A percentile compares a stretch with the other conserved stretches of the same genome.
Evolutionary conservation across 164 flowering plant species (phyloP).

Genomic region (Stephania yunnanensis): DNA sequence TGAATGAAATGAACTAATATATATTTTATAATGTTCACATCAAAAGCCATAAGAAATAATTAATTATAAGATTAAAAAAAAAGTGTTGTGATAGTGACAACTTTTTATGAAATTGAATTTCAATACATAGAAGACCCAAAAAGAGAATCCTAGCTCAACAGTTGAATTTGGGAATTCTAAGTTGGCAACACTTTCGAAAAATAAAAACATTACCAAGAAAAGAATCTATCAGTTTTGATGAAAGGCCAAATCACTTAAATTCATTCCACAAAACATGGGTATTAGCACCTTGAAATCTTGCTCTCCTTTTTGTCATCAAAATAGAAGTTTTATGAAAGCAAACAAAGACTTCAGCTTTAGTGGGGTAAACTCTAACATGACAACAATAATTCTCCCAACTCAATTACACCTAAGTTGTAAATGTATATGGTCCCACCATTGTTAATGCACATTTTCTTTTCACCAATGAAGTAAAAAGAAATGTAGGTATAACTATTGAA

Average conservation of each 20-base stretch:
- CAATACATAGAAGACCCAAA: neutral
- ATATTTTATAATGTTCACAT: no score
- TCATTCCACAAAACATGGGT: neutral
- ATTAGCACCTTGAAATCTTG: neutral
- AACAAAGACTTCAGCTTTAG: neutral
- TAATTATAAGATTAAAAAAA: no score
- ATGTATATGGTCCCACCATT: neutral
- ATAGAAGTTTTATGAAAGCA: neutral
- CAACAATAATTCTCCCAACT: neutral
- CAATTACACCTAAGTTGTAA: neutral
- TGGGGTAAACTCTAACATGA: neutral
- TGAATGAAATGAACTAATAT: no score
- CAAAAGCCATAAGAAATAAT: no score
- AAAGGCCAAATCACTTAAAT: neutral
- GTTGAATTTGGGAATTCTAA: neutral
- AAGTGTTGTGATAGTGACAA: no score
- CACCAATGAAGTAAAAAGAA: neutral
- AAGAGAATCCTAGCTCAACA: neutral
- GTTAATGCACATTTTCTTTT: neutral
- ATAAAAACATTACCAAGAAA: neutral
- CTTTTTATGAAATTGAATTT: neutral
- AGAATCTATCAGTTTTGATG: neutral
- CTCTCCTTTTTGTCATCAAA: constrained; percentile 1
- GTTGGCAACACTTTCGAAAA: neutral
- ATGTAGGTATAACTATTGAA: neutral